Evolutionary conservation across 2,329 filamentous ascomycete species (phyloP).

Genomic region (Seiridium cupressi): DNA sequence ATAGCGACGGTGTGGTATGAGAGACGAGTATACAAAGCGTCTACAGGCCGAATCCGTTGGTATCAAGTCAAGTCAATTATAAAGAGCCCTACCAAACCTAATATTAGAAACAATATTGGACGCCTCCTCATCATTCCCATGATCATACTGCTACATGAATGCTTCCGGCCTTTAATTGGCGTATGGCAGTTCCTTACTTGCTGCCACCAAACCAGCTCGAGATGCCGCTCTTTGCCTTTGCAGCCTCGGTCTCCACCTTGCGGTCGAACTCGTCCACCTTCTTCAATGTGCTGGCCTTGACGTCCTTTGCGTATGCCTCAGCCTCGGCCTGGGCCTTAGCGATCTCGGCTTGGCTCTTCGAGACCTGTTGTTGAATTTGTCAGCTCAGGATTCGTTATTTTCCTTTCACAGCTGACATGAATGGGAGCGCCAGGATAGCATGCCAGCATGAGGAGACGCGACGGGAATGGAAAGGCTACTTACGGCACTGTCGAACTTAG

Average conservation of each 20-base stretch:
- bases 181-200: conserved; percentile 30
- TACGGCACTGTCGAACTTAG: conserved; percentile 69
- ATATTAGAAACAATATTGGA: neutral
- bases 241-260: conserved; percentile 73
- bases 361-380: conserved; percentile 44
- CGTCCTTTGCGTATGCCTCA: conserved; percentile 59
- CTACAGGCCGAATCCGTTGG: too few species aligned
- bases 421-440: neutral
- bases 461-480: conserved; percentile 27
- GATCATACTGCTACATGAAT: neutral
- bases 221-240: conserved; percentile 80
- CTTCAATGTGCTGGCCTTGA: conserved; percentile 62
- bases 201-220: conserved; percentile 78
- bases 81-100: too few species aligned
- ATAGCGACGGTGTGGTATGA: too few species aligned
- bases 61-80: neutral
- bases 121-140: neutral
- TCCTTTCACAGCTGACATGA: too few species aligned
- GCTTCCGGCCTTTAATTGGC: neutral
- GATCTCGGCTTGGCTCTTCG: conserved; percentile 63
- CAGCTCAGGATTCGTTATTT: conserved; percentile 18
- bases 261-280: conserved; percentile 82
- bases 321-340: conserved; percentile 59
- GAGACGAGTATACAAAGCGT: too few species aligned
- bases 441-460: neutral